Percentiles rank a stretch among this genome's conserved stretches.
Conservation (phyloP, 1,284 basidiomycete species). For the Pholiota adiposa region DNA sequence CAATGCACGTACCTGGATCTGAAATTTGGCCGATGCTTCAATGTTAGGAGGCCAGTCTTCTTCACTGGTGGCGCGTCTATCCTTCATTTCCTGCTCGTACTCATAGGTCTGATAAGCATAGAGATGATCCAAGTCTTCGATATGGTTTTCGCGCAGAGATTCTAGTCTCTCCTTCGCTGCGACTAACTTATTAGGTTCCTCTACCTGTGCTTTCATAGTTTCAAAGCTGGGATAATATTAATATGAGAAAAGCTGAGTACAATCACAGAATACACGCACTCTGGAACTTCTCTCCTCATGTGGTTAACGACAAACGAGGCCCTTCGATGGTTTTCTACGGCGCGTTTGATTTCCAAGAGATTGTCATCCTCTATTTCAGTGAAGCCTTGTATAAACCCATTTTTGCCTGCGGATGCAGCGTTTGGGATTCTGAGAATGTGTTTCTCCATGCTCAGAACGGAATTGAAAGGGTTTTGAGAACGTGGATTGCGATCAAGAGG, state of each 20-base stretch:
- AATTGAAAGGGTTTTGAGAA: not conserved
- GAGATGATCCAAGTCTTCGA: conserved; percentile 45
- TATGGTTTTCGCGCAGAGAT: conserved; percentile 41
- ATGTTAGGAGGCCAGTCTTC: conserved; percentile 30
- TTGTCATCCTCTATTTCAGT: conserved; percentile 14
- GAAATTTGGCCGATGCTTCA: not conserved
- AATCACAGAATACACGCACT: conserved; percentile 30
- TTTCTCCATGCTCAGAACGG: not conserved
- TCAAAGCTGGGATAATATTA: conserved; percentile 30
- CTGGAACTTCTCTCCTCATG: conserved; percentile 38
- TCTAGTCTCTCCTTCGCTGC: conserved; percentile 38
- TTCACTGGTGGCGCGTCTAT: conserved; percentile 37
- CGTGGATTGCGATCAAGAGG: not conserved
- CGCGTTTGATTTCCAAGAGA: conserved; percentile 21
- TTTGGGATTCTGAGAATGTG: conserved; percentile 18
- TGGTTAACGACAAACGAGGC: conserved; percentile 40
- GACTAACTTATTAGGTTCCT: conserved; percentile 29
- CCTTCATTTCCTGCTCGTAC: conserved; percentile 42
- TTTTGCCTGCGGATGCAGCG: conserved; percentile 21
- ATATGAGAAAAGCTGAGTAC: not conserved
- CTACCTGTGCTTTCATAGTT: conserved; percentile 37
- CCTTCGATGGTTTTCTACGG: conserved; percentile 32
- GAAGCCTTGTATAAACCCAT: conserved; percentile 28
- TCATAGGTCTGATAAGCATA: conserved; percentile 46
- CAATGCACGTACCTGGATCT: not conserved